These are phyloP conservation scores for Nyctanthes arbortristis DNA, from an alignment of 257 asterid genomes.

Conservation along the genomic window DNA sequence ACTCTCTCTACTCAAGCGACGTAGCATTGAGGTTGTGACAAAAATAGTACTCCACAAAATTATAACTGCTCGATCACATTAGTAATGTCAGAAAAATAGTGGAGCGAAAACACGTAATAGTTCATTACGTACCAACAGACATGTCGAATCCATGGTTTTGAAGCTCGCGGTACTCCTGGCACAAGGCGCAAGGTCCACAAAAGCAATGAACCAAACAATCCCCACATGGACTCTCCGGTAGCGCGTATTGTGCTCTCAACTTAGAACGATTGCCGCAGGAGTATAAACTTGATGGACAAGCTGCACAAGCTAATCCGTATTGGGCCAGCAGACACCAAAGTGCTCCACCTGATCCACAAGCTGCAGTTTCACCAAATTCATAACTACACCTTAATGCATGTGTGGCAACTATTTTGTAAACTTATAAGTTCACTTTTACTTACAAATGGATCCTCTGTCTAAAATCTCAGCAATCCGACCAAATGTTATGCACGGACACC, in stretches of 20 bases:
- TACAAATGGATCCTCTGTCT: slow-evolving; percentile 53
- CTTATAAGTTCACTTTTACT: too few species aligned
- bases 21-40: too few species aligned
- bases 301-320: too few species aligned
- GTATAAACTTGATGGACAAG: slow-evolving; percentile 29
- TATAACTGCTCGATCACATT: too few species aligned
- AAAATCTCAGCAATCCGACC: slow-evolving; percentile 54
- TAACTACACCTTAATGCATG: too few species aligned
- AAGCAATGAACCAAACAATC: slow-evolving; percentile 30
- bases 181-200: slow-evolving; percentile 35
- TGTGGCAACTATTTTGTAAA: too few species aligned
- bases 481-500: slow-evolving; percentile 57
- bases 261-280: slow-evolving; percentile 31
- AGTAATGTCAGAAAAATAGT: too few species aligned
- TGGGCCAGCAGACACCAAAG: slow-evolving; percentile 19
- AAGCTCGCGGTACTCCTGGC: slow-evolving; percentile 48
- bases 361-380: slow-evolving; percentile 34
- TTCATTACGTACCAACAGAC: slow-evolving; percentile 29
- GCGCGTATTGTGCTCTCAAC: slow-evolving; percentile 28
- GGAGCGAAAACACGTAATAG: too few species aligned
- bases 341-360: slow-evolving; percentile 39
- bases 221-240: slow-evolving; percentile 24
- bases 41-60: too few species aligned
- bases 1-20: too few species aligned
- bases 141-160: slow-evolving; percentile 40